Conservation (phyloP, 2,329 filamentous ascomycete species). For the Nectriaceae sp. region DNA sequence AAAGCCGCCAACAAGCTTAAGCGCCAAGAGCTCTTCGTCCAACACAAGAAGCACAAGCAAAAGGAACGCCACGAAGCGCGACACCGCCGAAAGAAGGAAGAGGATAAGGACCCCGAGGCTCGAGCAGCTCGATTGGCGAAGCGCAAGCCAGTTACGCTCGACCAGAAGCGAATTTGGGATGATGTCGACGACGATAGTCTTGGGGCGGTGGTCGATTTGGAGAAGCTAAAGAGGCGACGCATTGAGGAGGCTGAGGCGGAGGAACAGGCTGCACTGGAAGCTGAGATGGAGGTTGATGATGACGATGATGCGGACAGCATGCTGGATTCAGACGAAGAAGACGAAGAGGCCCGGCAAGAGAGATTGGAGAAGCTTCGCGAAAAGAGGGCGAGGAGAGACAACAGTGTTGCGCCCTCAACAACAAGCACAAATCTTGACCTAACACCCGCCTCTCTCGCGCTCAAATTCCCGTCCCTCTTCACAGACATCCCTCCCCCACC, state of each 20-base stretch:
- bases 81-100: constrained; percentile 79
- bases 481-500: constrained; percentile 57
- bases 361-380: constrained; percentile 46
- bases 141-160: constrained; percentile 80
- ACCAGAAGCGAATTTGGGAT: constrained; percentile 90
- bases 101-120: constrained; percentile 78
- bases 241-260: constrained; percentile 56
- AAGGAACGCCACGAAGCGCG: constrained; percentile 75
- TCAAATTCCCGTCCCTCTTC: constrained; percentile 65
- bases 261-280: constrained; percentile 49
- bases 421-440: constrained; percentile 66
- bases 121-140: constrained; percentile 71
- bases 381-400: constrained; percentile 48
- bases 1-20: constrained; percentile 75
- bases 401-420: constrained; percentile 58
- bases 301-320: constrained; percentile 74
- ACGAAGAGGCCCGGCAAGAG: constrained; percentile 49
- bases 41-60: constrained; percentile 76
- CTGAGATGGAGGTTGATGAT: constrained; percentile 44
- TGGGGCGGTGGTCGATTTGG: constrained; percentile 58
- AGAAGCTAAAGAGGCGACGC: constrained; percentile 58
- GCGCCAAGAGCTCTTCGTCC: constrained; percentile 75
- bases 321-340: constrained; percentile 66
- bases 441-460: constrained; percentile 59
- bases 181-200: constrained; percentile 66